phyloP scores from a whole-genome alignment of 176 grass and related monocot genomes.

The Oryza rufipogon region DNA sequence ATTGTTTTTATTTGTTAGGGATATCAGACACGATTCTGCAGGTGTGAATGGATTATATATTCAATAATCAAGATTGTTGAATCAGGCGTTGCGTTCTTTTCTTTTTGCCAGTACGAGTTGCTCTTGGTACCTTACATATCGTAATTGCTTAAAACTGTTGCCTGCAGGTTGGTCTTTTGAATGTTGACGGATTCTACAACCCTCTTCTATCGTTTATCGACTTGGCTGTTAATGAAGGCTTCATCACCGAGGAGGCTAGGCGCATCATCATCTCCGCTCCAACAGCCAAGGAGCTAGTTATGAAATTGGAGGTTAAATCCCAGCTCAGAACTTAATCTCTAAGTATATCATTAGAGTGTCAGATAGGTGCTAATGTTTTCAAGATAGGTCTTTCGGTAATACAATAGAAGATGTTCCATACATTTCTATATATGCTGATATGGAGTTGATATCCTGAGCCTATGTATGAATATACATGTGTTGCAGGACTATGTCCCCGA shows the following conservation, averaged over 20 bases:
- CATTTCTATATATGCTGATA: not conserved
- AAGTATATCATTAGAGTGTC: not conserved
- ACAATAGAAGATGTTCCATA: not conserved
- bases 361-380: not conserved
- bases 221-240: slow-evolving; percentile 77
- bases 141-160: slow-evolving; percentile 10
- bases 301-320: slow-evolving; percentile 72
- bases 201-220: slow-evolving; percentile 87
- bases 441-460: not conserved
- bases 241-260: slow-evolving; percentile 74
- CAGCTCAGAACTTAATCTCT: not conserved
- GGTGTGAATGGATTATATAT: slow-evolving; percentile 17
- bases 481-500: slow-evolving; percentile 64
- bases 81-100: not conserved
- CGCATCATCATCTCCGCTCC: slow-evolving; percentile 81
- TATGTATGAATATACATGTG: not conserved
- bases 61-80: slow-evolving; percentile 1
- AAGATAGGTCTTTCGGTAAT: not conserved
- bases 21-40: slow-evolving; percentile 53
- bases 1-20: slow-evolving; percentile 19
- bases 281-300: slow-evolving; percentile 77
- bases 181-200: slow-evolving; percentile 92
- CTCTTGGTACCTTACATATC: not conserved
- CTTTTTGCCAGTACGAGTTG: not conserved
- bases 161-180: slow-evolving; percentile 83